These are phyloP conservation scores for Zymoseptoria crescenta DNA, from an alignment of 2,329 filamentous ascomycete genomes.

Conservation along the genomic window DNA sequence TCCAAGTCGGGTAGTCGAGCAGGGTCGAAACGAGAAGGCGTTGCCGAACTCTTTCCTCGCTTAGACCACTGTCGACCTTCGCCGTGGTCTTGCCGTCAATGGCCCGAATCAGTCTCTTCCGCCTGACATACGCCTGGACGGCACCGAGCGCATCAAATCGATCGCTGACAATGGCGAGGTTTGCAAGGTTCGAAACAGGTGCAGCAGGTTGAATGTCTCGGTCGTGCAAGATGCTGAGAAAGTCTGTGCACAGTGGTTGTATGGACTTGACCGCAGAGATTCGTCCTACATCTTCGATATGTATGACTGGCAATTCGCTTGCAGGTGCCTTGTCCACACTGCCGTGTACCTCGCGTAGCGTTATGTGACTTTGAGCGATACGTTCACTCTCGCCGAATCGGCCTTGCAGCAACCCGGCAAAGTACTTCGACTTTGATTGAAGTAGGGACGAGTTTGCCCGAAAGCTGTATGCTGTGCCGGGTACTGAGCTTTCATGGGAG, in stretches of 20 bases:
- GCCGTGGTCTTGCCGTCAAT: slow-evolving; percentile 39
- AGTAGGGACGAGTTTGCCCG: slow-evolving; percentile 53
- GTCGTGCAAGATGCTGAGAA: slow-evolving; percentile 59
- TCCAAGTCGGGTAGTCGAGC: slow-evolving; percentile 53
- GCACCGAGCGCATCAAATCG: slow-evolving; percentile 58
- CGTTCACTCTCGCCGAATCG: slow-evolving; percentile 56
- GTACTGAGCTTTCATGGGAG: slow-evolving; percentile 51
- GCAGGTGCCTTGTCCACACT: slow-evolving; percentile 37
- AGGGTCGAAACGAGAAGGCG: slow-evolving; percentile 61
- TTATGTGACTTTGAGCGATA: slow-evolving; percentile 45
- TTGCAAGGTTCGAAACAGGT: slow-evolving; percentile 56
- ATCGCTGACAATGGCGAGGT: slow-evolving; percentile 63
- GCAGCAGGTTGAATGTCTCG: slow-evolving; percentile 32
- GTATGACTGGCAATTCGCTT: slow-evolving; percentile 53
- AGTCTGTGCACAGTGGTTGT: slow-evolving; percentile 49
- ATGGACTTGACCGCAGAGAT: slow-evolving; percentile 57
- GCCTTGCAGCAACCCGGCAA: slow-evolving; percentile 56
- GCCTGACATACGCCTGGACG: slow-evolving; percentile 48
- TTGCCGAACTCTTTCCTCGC: slow-evolving; percentile 61
- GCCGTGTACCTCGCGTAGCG: slow-evolving; percentile 42
- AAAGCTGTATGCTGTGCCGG: slow-evolving; percentile 52
- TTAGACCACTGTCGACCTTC: slow-evolving; percentile 33
- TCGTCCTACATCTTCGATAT: slow-evolving; percentile 60
- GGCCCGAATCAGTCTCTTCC: slow-evolving; percentile 35
- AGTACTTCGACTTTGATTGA: slow-evolving; percentile 59